phyloP scores from a whole-genome alignment of 345 rosid species.

The Viola odorata region DNA sequence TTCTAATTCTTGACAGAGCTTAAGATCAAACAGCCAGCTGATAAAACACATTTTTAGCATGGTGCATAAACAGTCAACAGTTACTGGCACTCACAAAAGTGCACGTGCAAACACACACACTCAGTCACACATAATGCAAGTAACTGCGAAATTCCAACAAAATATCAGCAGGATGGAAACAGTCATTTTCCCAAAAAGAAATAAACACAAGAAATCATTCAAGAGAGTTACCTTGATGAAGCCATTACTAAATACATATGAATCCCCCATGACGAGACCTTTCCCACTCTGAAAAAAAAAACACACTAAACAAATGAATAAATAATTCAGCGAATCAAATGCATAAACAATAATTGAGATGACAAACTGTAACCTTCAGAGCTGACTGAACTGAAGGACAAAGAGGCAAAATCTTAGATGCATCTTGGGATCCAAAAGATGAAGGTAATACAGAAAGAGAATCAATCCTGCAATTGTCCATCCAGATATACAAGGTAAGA shows the following conservation, averaged over 20 bases:
- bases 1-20: too few species aligned
- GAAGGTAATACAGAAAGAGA: conserved; percentile 75
- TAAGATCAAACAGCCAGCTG: too few species aligned
- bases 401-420: conserved; percentile 63
- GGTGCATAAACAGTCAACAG: too few species aligned
- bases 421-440: conserved; percentile 65
- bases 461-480: conserved; percentile 68
- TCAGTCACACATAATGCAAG: too few species aligned
- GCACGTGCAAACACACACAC: too few species aligned
- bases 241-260: conserved; percentile 64
- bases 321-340: conserved; percentile 11
- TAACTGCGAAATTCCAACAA: too few species aligned
- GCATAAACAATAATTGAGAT: background rate
- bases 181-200: too few species aligned
- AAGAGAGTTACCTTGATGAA: conserved; percentile 66
- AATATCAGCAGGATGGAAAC: too few species aligned
- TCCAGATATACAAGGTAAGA: conserved; percentile 11
- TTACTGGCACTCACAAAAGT: too few species aligned
- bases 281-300: conserved; percentile 52
- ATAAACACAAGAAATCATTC: background rate
- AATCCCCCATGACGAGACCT: conserved; percentile 64
- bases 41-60: too few species aligned
- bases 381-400: conserved; percentile 69
- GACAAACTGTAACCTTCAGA: conserved; percentile 53
- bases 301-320: conserved; percentile 13